phyloP scores from a whole-genome alignment of 108 stramenopile genomes.

The Cyclostephanos tholiformis region DNA sequence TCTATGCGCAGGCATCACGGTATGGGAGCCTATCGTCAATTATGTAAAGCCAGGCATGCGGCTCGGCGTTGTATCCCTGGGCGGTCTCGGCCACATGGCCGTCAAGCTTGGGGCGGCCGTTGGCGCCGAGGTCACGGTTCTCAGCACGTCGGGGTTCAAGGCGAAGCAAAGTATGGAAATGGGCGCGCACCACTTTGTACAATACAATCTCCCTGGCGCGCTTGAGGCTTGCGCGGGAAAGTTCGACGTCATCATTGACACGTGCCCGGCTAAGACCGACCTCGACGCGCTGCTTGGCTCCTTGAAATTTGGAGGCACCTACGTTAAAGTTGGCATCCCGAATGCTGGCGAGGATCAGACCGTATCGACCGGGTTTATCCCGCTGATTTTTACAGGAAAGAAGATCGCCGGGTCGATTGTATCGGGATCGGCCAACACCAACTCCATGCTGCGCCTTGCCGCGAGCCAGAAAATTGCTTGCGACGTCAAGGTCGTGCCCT shows the following conservation, averaged over 20 bases:
- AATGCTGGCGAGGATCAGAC: slow-evolving; percentile 17
- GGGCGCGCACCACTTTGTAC: slow-evolving; percentile 28
- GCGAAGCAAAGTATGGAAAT: slow-evolving; percentile 10
- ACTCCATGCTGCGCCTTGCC: slow-evolving; percentile 26
- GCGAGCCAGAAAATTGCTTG: slow-evolving; percentile 20
- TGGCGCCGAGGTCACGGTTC: slow-evolving; percentile 34
- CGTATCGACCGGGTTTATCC: slow-evolving; percentile 8
- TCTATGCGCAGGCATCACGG: slow-evolving; percentile 24
- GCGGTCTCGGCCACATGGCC: slow-evolving; percentile 26
- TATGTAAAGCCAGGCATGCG: slow-evolving; percentile 21
- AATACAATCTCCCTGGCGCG: slow-evolving; percentile 15
- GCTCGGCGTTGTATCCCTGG: slow-evolving; percentile 27
- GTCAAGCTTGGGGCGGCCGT: slow-evolving; percentile 30
- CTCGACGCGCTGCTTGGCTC: slow-evolving; percentile 18
- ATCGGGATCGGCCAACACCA: slow-evolving; percentile 23
- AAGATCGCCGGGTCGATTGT: slow-evolving; percentile 48
- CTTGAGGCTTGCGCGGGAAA: slow-evolving; percentile 23
- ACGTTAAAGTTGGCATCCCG: slow-evolving; percentile 30
- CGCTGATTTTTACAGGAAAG: slow-evolving; percentile 24
- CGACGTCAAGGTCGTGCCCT: slow-evolving; percentile 29
- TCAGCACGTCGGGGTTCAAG: slow-evolving; percentile 28
- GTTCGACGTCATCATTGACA: slow-evolving; percentile 36
- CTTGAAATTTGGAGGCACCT: slow-evolving; percentile 34
- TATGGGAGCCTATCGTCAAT: slow-evolving; percentile 27
- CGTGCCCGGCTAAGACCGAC: slow-evolving; percentile 22